Conservation (phyloP, 805 yeast genomes). For the Yarrowia divulgata region DNA sequence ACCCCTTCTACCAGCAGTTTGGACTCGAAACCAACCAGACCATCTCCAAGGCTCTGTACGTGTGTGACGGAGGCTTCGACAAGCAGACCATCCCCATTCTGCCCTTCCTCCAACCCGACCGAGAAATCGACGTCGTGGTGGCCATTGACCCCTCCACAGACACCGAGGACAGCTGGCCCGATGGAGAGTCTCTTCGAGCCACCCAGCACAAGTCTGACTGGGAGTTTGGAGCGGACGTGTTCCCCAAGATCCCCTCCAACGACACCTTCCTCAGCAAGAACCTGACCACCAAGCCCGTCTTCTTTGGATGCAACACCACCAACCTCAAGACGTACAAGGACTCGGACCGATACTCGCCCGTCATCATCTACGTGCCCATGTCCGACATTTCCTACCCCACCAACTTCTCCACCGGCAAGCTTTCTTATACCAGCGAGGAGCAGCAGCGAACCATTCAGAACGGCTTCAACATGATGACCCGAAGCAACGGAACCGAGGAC, state of each 20-base stretch:
- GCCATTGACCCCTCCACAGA: slow-evolving; percentile 77
- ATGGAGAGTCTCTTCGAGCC: slow-evolving; percentile 65
- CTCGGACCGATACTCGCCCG: slow-evolving; percentile 54
- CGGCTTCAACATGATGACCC: slow-evolving; percentile 74
- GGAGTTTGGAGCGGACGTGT: slow-evolving; percentile 57
- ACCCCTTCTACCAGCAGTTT: slow-evolving; percentile 65
- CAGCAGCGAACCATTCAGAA: slow-evolving; percentile 68
- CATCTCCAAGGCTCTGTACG: slow-evolving; percentile 54
- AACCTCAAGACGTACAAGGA: slow-evolving; percentile 64
- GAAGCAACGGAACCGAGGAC: slow-evolving; percentile 71
- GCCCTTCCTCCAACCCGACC: slow-evolving; percentile 66
- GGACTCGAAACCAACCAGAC: slow-evolving; percentile 52
- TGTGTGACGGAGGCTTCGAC: slow-evolving; percentile 80
- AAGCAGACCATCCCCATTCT: slow-evolving; percentile 66
- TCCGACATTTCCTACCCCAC: slow-evolving; percentile 75
- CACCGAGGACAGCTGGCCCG: slow-evolving; percentile 64
- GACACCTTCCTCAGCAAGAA: slow-evolving; percentile 66
- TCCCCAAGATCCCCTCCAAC: slow-evolving; percentile 57
- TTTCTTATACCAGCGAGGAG: slow-evolving; percentile 67
- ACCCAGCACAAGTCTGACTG: slow-evolving; percentile 67
- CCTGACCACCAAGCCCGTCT: slow-evolving; percentile 61
- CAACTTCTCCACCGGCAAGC: slow-evolving; percentile 74
- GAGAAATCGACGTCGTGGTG: slow-evolving; percentile 68
- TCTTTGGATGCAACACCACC: slow-evolving; percentile 78
- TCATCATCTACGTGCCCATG: slow-evolving; percentile 75